phyloP scores from a whole-genome alignment of 2,329 filamentous ascomycete genomes.

The Pseudocercospora cruenta region DNA sequence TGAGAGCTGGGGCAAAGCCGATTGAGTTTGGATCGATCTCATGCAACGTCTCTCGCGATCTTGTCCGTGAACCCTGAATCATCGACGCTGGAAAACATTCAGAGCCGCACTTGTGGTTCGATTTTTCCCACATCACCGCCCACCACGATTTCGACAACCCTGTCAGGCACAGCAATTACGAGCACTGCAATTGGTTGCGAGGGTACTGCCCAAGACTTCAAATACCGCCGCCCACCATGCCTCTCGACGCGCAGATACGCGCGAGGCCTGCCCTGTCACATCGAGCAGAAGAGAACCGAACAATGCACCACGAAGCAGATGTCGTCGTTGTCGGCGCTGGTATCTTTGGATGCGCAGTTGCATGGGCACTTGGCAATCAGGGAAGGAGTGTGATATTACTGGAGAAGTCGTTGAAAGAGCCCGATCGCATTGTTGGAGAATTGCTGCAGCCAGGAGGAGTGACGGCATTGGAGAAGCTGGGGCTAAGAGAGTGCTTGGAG shows the following conservation, averaged over 20 bases:
- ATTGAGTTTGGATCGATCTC: not conserved
- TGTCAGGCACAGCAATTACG: not conserved
- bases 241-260: constrained; percentile 12
- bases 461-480: constrained; percentile 75
- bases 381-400: constrained; percentile 88
- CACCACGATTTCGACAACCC: not conserved
- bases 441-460: constrained; percentile 91
- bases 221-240: not conserved
- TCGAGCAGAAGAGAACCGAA: constrained; percentile 46
- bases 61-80: not conserved
- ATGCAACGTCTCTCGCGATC: not conserved
- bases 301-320: constrained; percentile 68
- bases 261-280: constrained; percentile 21
- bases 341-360: constrained; percentile 83
- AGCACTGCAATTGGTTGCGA: not conserved
- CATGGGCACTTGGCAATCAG: constrained; percentile 82
- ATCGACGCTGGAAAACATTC: not conserved
- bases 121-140: not conserved
- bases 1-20: not conserved
- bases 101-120: not conserved
- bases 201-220: not conserved
- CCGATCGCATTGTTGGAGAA: constrained; percentile 94
- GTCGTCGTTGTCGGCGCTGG: constrained; percentile 92
- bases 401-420: constrained; percentile 86
- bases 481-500: constrained; percentile 79